Evolutionary conservation across 2,329 filamentous ascomycete species (phyloP), one percentile per base, ranked within the genome.

Genomic region (Nemania sp.): DNA sequence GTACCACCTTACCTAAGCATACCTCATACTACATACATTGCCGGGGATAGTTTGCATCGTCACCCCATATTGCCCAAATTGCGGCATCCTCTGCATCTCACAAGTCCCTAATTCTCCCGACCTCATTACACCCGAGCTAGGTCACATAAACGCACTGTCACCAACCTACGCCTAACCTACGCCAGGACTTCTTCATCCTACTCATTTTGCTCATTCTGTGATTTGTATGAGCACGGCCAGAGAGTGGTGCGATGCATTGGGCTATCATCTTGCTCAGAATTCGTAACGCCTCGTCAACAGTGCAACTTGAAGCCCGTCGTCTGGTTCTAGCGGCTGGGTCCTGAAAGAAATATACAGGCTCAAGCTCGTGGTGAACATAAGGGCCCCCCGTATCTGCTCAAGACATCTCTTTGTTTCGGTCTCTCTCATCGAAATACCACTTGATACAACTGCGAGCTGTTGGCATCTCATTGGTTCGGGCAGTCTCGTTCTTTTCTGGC

Each of bases 361-460:
- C 7, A 0, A 8, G 19, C 33, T 24, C 19, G 14, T 49, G 31
- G 33, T 28, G n/a, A 31, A 31, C 20, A 28, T 15, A 17, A 37
- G 23, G 43, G 37, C 31, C 33, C 11, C 22, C 12, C 34, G 43
- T n/a, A 42, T n/a, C 17, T 23, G 11, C 37, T 11, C 17, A 6
- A 43, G 40, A 23, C 17, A 44, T 11, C 40, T 31, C 49, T 45
- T 45, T 54, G 26, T 34, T 33, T 45, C 12, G 26, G 36, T 31
- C 42, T 40, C 12, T 14, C 15, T 26, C 24, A 19, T 37, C 19
- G 22, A 34, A 23, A 34, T 22, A 28, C 24, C 30, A 28, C 22
- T n/a, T 34, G 6, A 31, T 26, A 42, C 15, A 45, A 46, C 43
- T 17, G 20, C 15, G 30, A 42, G 24, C 40, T 42, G 17, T 28